Conservation (phyloP, 2,329 filamentous ascomycete species). For the Bimuria novae-zelandiae region DNA sequence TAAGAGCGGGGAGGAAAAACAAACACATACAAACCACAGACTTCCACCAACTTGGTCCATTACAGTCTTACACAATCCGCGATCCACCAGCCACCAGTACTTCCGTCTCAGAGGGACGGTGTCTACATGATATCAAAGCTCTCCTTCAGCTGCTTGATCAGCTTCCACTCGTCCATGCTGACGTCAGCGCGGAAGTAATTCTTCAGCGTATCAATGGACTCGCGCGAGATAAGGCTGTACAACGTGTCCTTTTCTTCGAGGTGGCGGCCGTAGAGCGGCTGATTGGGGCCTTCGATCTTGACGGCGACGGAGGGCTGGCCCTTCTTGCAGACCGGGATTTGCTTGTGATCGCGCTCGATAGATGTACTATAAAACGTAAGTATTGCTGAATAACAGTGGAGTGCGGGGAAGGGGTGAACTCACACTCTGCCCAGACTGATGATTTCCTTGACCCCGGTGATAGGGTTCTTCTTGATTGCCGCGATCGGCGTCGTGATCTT, state of each 20-base stretch:
- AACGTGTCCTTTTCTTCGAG: constrained; percentile 88
- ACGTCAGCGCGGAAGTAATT: constrained; percentile 92
- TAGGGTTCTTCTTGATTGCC: constrained; percentile 78
- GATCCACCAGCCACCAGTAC: too few relatives aligned
- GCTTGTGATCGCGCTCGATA: constrained; percentile 97
- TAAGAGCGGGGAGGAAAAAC: neutral
- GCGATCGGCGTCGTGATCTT: constrained; percentile 88
- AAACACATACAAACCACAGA: neutral
- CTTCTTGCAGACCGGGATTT: constrained; percentile 88
- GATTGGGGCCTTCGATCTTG: constrained; percentile 93
- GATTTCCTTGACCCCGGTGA: constrained; percentile 81
- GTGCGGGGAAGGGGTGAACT: constrained; percentile 49
- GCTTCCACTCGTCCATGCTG: constrained; percentile 87
- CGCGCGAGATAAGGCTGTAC: constrained; percentile 84
- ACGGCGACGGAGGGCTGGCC: constrained; percentile 96
- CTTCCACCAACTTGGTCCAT: neutral
- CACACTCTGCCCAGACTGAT: constrained; percentile 90
- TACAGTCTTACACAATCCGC: neutral
- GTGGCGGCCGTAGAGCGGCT: constrained; percentile 93
- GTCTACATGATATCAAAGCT: constrained; percentile 77
- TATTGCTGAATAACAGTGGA: neutral
- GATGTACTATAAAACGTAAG: constrained; percentile 66
- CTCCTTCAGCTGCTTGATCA: constrained; percentile 95
- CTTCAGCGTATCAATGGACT: constrained; percentile 93
- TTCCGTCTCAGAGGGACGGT: too few relatives aligned